phyloP scores from a whole-genome alignment of 2,329 filamentous ascomycete species.

The Aspergillus fumigatus region DNA sequence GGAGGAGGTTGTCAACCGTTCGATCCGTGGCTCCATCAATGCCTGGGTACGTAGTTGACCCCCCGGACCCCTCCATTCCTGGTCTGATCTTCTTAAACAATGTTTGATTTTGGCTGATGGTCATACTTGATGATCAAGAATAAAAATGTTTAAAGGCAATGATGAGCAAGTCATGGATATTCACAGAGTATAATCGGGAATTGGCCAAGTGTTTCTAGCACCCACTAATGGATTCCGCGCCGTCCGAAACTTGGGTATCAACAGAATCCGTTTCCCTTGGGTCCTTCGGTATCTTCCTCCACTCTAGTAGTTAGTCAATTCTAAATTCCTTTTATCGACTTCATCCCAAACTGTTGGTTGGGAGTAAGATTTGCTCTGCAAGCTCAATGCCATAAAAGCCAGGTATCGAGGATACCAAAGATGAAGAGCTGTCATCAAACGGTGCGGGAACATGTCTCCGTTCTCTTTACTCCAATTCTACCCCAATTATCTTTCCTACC shows the following conservation, averaged over 20 bases:
- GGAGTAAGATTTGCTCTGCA: background rate
- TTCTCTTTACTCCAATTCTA: background rate
- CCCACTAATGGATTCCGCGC: slow-evolving; percentile 1
- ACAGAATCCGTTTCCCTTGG: slow-evolving; percentile 6
- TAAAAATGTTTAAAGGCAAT: background rate
- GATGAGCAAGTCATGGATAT: background rate
- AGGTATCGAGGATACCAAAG: background rate
- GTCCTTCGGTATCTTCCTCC: background rate
- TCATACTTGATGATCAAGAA: background rate
- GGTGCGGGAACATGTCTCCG: background rate
- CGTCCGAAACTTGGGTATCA: slow-evolving; percentile 15
- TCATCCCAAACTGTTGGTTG: background rate
- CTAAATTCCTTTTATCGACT: too few species aligned
- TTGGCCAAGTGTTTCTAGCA: background rate
- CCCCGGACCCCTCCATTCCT: background rate
- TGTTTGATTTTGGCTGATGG: background rate
- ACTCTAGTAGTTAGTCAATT: background rate
- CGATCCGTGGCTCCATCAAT: background rate
- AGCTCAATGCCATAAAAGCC: background rate
- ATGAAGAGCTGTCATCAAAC: background rate
- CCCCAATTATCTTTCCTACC: too few species aligned
- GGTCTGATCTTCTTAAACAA: background rate
- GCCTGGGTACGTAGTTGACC: background rate
- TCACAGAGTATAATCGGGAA: background rate
- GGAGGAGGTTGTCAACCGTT: too few species aligned